A percentile compares a stretch with the other conserved stretches of the same genome.
Evolutionary conservation across 768 basidiomycete genomes (phyloP).

Genomic region (Boletus tylopilopsis): DNA sequence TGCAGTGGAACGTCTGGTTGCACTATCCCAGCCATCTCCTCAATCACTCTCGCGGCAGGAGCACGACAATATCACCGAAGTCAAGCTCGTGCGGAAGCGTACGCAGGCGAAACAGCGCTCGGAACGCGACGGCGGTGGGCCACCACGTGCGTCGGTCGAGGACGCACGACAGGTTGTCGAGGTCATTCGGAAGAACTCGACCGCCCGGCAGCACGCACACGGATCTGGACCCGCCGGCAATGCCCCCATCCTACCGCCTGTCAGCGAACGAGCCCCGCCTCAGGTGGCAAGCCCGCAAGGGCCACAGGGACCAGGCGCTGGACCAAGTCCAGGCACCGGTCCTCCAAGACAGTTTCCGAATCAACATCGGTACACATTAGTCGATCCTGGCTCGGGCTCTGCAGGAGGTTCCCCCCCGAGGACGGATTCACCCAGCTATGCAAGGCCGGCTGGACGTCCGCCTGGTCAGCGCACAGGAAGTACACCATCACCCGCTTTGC

Average conservation of each 20-base stretch:
- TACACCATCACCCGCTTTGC: slow-evolving; percentile 11
- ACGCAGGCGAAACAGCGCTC: slow-evolving; percentile 68
- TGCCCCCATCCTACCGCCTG: not conserved
- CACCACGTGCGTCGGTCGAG: slow-evolving; percentile 17
- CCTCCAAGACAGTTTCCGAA: slow-evolving; percentile 29
- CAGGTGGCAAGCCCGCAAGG: not conserved
- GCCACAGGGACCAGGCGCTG: not conserved
- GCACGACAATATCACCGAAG: slow-evolving; percentile 75
- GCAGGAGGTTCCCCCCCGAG: slow-evolving; percentile 9
- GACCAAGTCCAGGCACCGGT: not conserved
- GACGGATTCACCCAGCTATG: slow-evolving; percentile 25
- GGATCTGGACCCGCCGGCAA: not conserved
- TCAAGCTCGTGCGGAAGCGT: slow-evolving; percentile 76
- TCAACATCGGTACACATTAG: slow-evolving; percentile 46
- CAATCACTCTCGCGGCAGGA: slow-evolving; percentile 71
- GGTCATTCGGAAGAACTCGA: slow-evolving; percentile 50
- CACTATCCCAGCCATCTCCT: slow-evolving; percentile 58
- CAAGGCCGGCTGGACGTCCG: slow-evolving; percentile 28
- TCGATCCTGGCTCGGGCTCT: slow-evolving; percentile 35
- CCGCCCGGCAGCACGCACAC: slow-evolving; percentile 16
- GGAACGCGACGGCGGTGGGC: slow-evolving; percentile 17
- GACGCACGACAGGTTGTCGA: slow-evolving; percentile 50
- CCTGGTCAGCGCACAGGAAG: slow-evolving; percentile 29
- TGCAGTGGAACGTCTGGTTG: slow-evolving; percentile 68
- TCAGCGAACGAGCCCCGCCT: not conserved